These are phyloP conservation scores for Nakazawaea ernobii DNA, from an alignment of 805 yeast species.

Conservation along the genomic window DNA sequence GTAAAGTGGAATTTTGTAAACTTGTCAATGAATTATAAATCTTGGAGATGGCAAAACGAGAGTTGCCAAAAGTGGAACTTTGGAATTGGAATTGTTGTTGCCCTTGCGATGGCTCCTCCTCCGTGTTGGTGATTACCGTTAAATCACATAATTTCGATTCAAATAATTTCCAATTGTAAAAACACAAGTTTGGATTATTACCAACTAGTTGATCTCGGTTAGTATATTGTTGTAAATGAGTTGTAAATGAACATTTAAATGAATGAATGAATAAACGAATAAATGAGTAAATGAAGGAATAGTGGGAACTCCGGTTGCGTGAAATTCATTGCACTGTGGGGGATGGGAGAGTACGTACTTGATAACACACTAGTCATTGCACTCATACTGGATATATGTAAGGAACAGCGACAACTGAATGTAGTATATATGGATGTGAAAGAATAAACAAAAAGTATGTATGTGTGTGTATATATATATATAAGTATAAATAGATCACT, in stretches of 20 bases:
- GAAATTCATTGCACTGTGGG: too few species aligned
- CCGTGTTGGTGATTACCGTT: slow-evolving; percentile 35
- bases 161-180: slow-evolving; percentile 54
- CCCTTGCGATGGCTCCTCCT: too few species aligned
- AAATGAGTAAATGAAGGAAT: too few species aligned
- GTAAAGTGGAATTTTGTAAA: slow-evolving; percentile 6
- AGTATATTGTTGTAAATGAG: too few species aligned
- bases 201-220: slow-evolving; percentile 33
- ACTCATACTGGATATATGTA: too few species aligned
- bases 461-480: too few species aligned
- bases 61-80: slow-evolving; percentile 27
- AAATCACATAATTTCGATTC: slow-evolving; percentile 35
- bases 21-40: slow-evolving; percentile 14
- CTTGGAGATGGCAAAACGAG: slow-evolving; percentile 20
- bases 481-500: too few species aligned
- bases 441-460: too few species aligned
- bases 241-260: too few species aligned
- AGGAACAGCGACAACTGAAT: too few species aligned
- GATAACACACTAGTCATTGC: slow-evolving; percentile 3
- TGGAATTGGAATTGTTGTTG: slow-evolving; percentile 26
- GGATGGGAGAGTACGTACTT: neutral
- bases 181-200: slow-evolving; percentile 49
- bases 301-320: too few species aligned
- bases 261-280: neutral
- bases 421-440: too few species aligned